These are phyloP conservation scores for Fusarium brevicatenulatum DNA, from an alignment of 2,329 filamentous ascomycete species.

Conservation along the genomic window DNA sequence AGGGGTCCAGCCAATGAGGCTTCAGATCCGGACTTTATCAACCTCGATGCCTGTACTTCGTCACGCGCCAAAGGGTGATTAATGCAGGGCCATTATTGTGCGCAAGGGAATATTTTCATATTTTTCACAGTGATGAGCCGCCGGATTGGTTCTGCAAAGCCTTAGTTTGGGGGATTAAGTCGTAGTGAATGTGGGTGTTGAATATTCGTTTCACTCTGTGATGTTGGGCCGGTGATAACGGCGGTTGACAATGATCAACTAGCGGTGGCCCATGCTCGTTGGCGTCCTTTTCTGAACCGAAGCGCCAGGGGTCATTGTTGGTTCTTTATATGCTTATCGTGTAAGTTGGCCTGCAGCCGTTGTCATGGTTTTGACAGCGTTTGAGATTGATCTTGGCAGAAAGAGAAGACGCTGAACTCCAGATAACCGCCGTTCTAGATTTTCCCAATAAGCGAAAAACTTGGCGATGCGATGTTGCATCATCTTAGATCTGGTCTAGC, in stretches of 20 bases:
- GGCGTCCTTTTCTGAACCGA: slow-evolving; percentile 18
- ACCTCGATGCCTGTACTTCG: slow-evolving; percentile 24
- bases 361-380: slow-evolving; percentile 13
- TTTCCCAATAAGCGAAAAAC: slow-evolving; percentile 3
- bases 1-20: slow-evolving; percentile 44
- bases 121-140: slow-evolving; percentile 28
- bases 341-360: not conserved
- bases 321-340: slow-evolving; percentile 17
- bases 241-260: slow-evolving; percentile 13
- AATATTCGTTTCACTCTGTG: slow-evolving; percentile 34
- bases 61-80: slow-evolving; percentile 43
- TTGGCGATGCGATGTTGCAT: not conserved
- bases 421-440: not conserved
- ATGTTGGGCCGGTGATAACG: slow-evolving; percentile 10
- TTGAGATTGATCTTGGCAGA: not conserved
- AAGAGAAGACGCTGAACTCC: not conserved
- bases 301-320: slow-evolving; percentile 35
- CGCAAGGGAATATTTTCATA: slow-evolving; percentile 13
- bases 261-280: slow-evolving; percentile 28
- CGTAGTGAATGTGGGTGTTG: slow-evolving; percentile 28
- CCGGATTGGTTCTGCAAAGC: slow-evolving; percentile 34
- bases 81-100: slow-evolving; percentile 36
- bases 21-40: not conserved
- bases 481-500: not conserved
- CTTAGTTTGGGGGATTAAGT: slow-evolving; percentile 24